phyloP scores from a whole-genome alignment of 2,329 filamentous ascomycete genomes.

The Sphaerulina populicola region DNA sequence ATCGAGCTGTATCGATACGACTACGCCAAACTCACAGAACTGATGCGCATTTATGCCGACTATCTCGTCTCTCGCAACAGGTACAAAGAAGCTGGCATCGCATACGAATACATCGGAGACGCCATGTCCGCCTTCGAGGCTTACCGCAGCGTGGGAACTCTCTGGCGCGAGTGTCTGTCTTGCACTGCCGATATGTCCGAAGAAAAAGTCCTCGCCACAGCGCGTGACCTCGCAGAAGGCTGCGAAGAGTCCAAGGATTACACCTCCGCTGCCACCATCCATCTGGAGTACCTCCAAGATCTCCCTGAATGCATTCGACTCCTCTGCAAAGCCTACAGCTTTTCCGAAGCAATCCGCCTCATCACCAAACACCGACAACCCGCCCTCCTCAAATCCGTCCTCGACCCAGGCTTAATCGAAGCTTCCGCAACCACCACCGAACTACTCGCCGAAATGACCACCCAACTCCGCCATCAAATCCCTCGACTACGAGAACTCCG shows the following conservation, averaged over 20 bases:
- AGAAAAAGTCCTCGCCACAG: conserved; percentile 57
- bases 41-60: conserved; percentile 72
- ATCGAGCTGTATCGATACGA: conserved; percentile 81
- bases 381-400: conserved; percentile 56
- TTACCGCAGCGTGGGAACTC: conserved; percentile 67
- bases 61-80: conserved; percentile 66
- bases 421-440: conserved; percentile 76
- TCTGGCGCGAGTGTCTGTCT: conserved; percentile 87
- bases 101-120: conserved; percentile 77
- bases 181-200: conserved; percentile 59
- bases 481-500: conserved; percentile 78
- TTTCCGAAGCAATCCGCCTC: conserved; percentile 79
- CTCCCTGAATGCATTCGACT: conserved; percentile 61
- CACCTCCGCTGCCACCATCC: conserved; percentile 65
- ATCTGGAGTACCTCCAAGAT: conserved; percentile 71
- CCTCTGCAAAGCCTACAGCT: conserved; percentile 79
- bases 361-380: conserved; percentile 53
- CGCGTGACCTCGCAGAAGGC: conserved; percentile 65
- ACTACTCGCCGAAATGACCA: conserved; percentile 84
- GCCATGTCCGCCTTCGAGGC: conserved; percentile 67
- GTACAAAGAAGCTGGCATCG: conserved; percentile 76
- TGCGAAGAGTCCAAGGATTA: conserved; percentile 81
- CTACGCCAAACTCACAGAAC: conserved; percentile 51
- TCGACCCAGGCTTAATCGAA: conserved; percentile 74
- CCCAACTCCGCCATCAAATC: conserved; percentile 73